Evolutionary conservation across 73 alveolate species (phyloP), one percentile per base, ranked within the genome.

Genomic region (Breviolum minutum): DNA sequence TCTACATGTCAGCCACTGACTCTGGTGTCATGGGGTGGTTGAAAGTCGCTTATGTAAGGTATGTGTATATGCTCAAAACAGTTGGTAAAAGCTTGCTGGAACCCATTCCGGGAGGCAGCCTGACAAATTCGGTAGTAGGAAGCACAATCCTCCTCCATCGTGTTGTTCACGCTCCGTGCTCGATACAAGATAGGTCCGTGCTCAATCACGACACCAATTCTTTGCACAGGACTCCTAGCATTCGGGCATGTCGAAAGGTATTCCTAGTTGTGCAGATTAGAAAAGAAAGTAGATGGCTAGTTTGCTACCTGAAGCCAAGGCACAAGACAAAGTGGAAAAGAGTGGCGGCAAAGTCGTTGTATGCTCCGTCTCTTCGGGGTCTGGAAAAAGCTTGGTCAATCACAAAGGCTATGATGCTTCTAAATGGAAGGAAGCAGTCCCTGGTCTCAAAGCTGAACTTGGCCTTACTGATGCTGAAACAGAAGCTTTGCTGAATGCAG

Each of bases 241-340:
- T n/a, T n/a, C n/a, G n/a, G n/a, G n/a, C n/a, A n/a, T n/a, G n/a
- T n/a, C n/a, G n/a, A n/a, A n/a, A n/a, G n/a, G n/a, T n/a, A n/a
- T n/a, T n/a, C n/a, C n/a, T n/a, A n/a, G n/a, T n/a, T n/a, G n/a
- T n/a, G n/a, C n/a, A n/a, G n/a, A n/a, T n/a, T n/a, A n/a, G n/a
- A n/a, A n/a, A n/a, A n/a, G n/a, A n/a, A n/a, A n/a, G n/a, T n/a
- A n/a, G n/a, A n/a, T n/a, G n/a, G n/a, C n/a, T n/a, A n/a, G n/a
- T n/a, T n/a, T n/a, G n/a, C n/a, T n/a, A n/a, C n/a, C n/a, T 8
- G 80, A 26, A 30, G 29, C 89, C 16, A 29, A 83, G 92, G 92
- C 95, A 63, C 95, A 86, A 80, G 24, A 86, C 20, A 12, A 86
- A 62, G 95, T 86, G 63, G 95, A 62, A 9, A n/a, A 24, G 95